phyloP scores from a whole-genome alignment of 805 yeast species.

The Kluyveromyces dobzhanskii region DNA sequence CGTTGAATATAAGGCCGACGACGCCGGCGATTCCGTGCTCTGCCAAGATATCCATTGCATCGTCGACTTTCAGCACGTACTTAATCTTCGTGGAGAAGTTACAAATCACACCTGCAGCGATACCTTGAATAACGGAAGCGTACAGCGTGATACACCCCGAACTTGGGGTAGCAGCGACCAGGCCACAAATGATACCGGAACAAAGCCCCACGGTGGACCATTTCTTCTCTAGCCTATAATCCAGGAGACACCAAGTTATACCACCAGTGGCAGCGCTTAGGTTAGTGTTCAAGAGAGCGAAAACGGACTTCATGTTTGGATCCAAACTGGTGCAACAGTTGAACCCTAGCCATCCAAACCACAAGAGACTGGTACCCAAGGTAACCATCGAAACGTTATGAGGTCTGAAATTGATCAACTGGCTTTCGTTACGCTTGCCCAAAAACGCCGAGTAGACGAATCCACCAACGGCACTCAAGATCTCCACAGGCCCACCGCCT shows the following conservation, averaged over 20 bases:
- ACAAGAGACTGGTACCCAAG: slow-evolving; percentile 75
- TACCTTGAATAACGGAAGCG: slow-evolving; percentile 82
- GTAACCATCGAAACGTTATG: slow-evolving; percentile 91
- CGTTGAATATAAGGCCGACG: slow-evolving; percentile 83
- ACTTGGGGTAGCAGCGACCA: slow-evolving; percentile 95
- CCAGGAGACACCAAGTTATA: slow-evolving; percentile 83
- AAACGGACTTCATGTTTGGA: slow-evolving; percentile 76
- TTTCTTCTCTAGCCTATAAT: slow-evolving; percentile 78
- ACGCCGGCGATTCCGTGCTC: slow-evolving; percentile 98
- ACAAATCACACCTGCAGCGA: slow-evolving; percentile 74
- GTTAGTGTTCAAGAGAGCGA: slow-evolving; percentile 88
- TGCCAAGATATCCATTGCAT: slow-evolving; percentile 91
- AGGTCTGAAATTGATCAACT: slow-evolving; percentile 83
- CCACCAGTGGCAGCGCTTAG: slow-evolving; percentile 87
- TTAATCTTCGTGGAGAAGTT: slow-evolving; percentile 86
- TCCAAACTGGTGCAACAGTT: slow-evolving; percentile 84
- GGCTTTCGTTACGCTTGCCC: slow-evolving; percentile 68
- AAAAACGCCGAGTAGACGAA: slow-evolving; percentile 74
- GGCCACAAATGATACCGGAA: slow-evolving; percentile 91
- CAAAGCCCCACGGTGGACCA: slow-evolving; percentile 95
- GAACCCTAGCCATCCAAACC: slow-evolving; percentile 96
- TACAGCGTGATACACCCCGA: slow-evolving; percentile 87
- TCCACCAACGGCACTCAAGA: slow-evolving; percentile 84
- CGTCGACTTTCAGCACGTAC: slow-evolving; percentile 75
- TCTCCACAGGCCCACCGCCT: slow-evolving; percentile 97